phyloP scores from a whole-genome alignment of 371 early-diverging fungal species.

The Capniomyces stellatus region DNA sequence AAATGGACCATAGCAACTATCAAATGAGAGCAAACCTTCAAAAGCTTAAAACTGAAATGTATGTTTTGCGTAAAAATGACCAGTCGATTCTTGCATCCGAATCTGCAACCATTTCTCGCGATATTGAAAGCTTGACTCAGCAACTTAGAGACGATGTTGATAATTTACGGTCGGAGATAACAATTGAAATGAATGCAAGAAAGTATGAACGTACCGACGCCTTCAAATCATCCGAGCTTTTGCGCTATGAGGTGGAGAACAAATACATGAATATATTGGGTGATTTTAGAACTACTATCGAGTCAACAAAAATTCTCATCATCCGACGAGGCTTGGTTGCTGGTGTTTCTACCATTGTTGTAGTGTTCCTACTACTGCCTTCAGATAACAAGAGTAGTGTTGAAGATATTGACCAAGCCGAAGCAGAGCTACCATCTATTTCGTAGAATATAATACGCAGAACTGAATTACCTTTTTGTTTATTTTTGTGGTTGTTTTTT shows the following conservation, averaged over 20 bases:
- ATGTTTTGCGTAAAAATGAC: constrained; percentile 70
- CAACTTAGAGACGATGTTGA: constrained; percentile 53
- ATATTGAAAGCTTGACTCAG: constrained; percentile 57
- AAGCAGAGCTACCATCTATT: no score
- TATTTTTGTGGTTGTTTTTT: no score
- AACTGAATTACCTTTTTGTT: no score
- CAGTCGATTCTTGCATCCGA: constrained; percentile 56
- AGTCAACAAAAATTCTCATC: constrained; percentile 66
- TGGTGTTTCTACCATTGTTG: constrained; percentile 14
- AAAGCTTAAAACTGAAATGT: constrained; percentile 73
- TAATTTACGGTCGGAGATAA: constrained; percentile 62
- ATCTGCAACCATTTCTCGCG: constrained; percentile 48
- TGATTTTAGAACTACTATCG: constrained; percentile 70
- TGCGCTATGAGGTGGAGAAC: constrained; percentile 69
- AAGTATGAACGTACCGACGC: constrained; percentile 67
- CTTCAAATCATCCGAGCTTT: constrained; percentile 58
- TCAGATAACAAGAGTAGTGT: no score
- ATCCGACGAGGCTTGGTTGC: constrained; percentile 48
- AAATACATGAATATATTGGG: constrained; percentile 59
- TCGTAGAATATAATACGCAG: no score
- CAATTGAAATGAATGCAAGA: constrained; percentile 76
- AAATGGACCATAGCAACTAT: constrained; percentile 47
- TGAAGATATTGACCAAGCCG: no score
- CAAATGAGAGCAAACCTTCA: constrained; percentile 56
- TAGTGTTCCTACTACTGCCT: no score